phyloP scores from a whole-genome alignment of 768 basidiomycete species.

The Suillus subluteus region DNA sequence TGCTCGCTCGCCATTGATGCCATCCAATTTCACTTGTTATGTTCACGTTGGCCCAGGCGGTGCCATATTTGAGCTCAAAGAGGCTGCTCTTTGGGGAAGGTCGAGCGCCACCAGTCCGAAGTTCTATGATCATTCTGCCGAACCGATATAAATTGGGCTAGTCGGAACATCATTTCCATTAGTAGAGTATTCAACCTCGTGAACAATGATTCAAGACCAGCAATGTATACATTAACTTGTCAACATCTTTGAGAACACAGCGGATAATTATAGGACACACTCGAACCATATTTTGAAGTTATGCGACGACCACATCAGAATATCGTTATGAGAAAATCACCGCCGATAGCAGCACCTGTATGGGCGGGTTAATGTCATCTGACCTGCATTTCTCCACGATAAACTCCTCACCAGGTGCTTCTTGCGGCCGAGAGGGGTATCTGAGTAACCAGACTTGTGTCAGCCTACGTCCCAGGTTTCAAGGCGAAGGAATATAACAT shows the following conservation, averaged over 20 bases:
- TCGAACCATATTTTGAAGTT: too few species aligned
- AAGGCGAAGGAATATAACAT: conserved; percentile 38
- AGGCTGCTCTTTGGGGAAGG: conserved; percentile 50
- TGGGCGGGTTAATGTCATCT: conserved; percentile 1
- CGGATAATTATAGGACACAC: too few species aligned
- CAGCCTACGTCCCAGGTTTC: conserved; percentile 16
- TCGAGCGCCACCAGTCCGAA: too few species aligned
- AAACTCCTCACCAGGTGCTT: conserved; percentile 61
- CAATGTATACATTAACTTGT: too few species aligned
- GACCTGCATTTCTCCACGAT: background rate
- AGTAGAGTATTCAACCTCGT: too few species aligned
- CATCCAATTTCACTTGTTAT: conserved; percentile 92
- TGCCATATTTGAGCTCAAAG: conserved; percentile 67
- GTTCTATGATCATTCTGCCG: too few species aligned
- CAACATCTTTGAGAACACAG: too few species aligned
- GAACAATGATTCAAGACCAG: too few species aligned
- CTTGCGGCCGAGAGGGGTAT: conserved; percentile 65
- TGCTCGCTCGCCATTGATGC: conserved; percentile 38
- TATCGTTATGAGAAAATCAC: conserved; percentile 29
- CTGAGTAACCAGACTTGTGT: conserved; percentile 22
- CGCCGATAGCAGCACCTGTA: conserved; percentile 53
- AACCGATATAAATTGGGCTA: too few species aligned
- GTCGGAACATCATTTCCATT: too few species aligned
- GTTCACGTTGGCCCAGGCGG: conserved; percentile 80
- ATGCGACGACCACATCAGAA: too few species aligned